These are phyloP conservation scores for Diaporthe vexans DNA, from an alignment of 2,329 filamentous ascomycete species.

Conservation along the genomic window DNA sequence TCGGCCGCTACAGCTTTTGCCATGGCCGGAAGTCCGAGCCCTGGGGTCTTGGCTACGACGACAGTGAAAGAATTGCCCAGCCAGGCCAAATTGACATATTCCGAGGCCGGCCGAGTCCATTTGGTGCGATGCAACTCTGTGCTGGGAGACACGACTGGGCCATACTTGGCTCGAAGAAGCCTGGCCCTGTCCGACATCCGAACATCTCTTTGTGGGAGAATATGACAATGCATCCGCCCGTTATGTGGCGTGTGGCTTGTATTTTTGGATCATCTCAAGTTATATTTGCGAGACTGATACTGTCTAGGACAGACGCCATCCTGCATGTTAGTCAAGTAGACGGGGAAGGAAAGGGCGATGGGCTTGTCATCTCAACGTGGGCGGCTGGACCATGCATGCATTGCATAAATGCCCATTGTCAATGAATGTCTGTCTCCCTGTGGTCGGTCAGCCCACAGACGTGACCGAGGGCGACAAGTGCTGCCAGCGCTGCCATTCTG, in stretches of 20 bases:
- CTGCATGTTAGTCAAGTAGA: not conserved
- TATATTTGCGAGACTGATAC: conserved; percentile 19
- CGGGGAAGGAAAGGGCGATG: not conserved
- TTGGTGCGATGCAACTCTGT: conserved; percentile 10
- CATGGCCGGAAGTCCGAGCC: conserved; percentile 11
- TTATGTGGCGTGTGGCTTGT: conserved; percentile 29
- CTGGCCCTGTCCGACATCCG: conserved; percentile 28
- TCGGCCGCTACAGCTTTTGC: not conserved
- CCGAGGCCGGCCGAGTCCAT: conserved; percentile 19
- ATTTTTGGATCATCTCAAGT: conserved; percentile 33
- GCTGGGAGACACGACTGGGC: conserved; percentile 8
- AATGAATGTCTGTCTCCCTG: not conserved
- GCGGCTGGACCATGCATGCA: conserved; percentile 20
- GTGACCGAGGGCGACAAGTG: conserved; percentile 13
- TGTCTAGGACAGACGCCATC: conserved; percentile 28
- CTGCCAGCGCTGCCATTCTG: no score
- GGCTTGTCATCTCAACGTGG: conserved; percentile 29
- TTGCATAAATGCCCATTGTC: conserved; percentile 5
- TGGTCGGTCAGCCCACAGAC: conserved; percentile 21
- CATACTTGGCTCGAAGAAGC: not conserved
- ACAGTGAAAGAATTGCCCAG: conserved; percentile 8
- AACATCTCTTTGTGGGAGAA: conserved; percentile 5
- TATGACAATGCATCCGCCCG: conserved; percentile 10
- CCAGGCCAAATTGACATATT: not conserved
- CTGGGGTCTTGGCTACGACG: not conserved